Evolutionary conservation across 495 filamentous ascomycete genomes (phyloP).

Genomic region (Neurospora sp.): DNA sequence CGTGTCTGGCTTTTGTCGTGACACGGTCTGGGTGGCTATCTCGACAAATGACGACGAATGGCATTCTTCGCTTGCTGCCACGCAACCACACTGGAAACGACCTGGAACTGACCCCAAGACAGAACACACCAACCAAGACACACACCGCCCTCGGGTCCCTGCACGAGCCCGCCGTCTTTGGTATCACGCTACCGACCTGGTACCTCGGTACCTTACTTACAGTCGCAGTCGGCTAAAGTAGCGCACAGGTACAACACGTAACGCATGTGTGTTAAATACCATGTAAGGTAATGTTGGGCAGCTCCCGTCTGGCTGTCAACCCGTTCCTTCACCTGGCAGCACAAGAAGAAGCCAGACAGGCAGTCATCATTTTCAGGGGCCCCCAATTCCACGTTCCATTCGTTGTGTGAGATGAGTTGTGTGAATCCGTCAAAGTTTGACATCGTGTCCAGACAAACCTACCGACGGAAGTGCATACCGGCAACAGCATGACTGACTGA

Average conservation of each 20-base stretch:
- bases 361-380: background rate
- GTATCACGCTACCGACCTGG: background rate
- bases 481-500: background rate
- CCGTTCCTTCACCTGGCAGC: background rate
- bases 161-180: background rate
- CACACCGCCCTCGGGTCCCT: background rate
- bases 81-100: slow-evolving; percentile 6
- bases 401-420: background rate
- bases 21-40: slow-evolving; percentile 12
- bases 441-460: background rate
- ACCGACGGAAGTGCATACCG: background rate
- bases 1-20: slow-evolving; percentile 1
- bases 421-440: background rate
- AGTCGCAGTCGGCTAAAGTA: background rate
- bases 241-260: background rate
- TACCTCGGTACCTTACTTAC: background rate
- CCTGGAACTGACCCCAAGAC: background rate
- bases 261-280: background rate
- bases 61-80: slow-evolving; percentile 12
- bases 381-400: background rate
- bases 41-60: slow-evolving; percentile 21
- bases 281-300: background rate
- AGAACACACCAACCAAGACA: background rate
- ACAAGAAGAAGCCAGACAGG: background rate
- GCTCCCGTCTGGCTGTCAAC: background rate